Conservation (phyloP, 805 yeast species). For the Saturnispora bothae region DNA sequence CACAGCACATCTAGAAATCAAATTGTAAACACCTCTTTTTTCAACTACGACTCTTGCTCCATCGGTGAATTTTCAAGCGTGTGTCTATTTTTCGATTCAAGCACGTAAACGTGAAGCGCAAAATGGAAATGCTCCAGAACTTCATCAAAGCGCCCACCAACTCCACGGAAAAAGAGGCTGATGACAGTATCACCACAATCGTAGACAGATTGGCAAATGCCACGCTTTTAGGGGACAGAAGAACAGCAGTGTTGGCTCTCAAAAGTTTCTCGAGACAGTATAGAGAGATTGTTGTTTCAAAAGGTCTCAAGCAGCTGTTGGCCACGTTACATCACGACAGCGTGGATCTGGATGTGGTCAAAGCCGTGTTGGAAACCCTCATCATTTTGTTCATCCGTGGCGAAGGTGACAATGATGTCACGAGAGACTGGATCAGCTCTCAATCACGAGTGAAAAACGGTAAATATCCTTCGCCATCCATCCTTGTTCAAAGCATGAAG, state of each 20-base stretch:
- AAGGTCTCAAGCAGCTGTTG: slow-evolving; percentile 69
- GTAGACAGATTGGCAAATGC: slow-evolving; percentile 84
- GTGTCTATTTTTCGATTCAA: not conserved
- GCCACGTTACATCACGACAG: slow-evolving; percentile 52
- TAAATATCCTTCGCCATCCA: slow-evolving; percentile 65
- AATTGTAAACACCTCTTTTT: no score
- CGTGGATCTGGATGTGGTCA: slow-evolving; percentile 57
- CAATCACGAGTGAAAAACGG: slow-evolving; percentile 68
- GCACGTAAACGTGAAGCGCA: not conserved
- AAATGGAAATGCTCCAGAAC: slow-evolving; percentile 27
- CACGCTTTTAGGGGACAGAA: slow-evolving; percentile 67
- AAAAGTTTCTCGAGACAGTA: slow-evolving; percentile 83
- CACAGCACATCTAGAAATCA: no score
- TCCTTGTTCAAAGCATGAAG: slow-evolving; percentile 39
- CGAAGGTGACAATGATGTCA: slow-evolving; percentile 47
- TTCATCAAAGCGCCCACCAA: slow-evolving; percentile 24
- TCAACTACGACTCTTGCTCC: no score
- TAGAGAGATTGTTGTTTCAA: slow-evolving; percentile 82
- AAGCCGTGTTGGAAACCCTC: slow-evolving; percentile 78
- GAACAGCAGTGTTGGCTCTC: slow-evolving; percentile 84
- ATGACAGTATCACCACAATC: slow-evolving; percentile 78
- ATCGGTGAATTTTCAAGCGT: not conserved
- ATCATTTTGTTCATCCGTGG: slow-evolving; percentile 68
- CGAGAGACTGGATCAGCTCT: slow-evolving; percentile 62
- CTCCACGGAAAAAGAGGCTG: slow-evolving; percentile 33